Base-by-base conservation (phyloP, 1,284 basidiomycete species). In the Puccinia triticina region DNA sequence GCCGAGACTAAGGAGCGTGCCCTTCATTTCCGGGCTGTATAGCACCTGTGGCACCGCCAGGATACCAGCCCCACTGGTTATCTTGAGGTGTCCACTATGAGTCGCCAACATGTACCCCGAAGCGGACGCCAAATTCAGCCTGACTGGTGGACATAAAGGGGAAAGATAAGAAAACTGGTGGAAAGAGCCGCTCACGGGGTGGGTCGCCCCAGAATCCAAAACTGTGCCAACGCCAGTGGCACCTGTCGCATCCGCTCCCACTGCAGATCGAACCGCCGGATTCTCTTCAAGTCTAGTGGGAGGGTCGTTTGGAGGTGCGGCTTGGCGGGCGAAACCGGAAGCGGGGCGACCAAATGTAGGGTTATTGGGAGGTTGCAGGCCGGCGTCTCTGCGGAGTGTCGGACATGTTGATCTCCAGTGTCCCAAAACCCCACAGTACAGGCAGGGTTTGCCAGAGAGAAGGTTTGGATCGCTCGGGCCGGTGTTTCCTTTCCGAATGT, bases 261-360 rank as follows among this genome's bases (percentile, higher is more conserved):
- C 48, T 5, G 29, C 43, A 16, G 18, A 72, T 32, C 23, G 43
- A 34, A 50, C 18, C 14, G 69, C 29, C 4, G 69, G 23, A 18
- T 72, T 18, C 46, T 29, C 23, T 0, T 72, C 46, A 5, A 10
- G 46, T 21, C 48, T 3, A 40, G 43, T 72, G 69, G 29, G 14
- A 37, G 64, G 64, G 29, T 37, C 8, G 64, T 34, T 43, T 26
- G 23, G 64, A 32, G 64, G 64, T 14, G 64, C 37, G 5, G 64
- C 64, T 37, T 66, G 64, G 32, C 29, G 69, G 69, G 69, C 69
- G 23, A 48, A 72, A 29, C 23, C 46, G 69, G 46, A 72, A 72
- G 69, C 46, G 69, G 69, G 46, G 69, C 46, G 46, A 72, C 69
- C 64, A 37, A 8, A 7, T 16, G 16, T 34, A 3, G 26, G n/a